These are phyloP conservation scores for Syzygium oleosum DNA, from an alignment of 345 rosid species.

Conservation along the genomic window DNA sequence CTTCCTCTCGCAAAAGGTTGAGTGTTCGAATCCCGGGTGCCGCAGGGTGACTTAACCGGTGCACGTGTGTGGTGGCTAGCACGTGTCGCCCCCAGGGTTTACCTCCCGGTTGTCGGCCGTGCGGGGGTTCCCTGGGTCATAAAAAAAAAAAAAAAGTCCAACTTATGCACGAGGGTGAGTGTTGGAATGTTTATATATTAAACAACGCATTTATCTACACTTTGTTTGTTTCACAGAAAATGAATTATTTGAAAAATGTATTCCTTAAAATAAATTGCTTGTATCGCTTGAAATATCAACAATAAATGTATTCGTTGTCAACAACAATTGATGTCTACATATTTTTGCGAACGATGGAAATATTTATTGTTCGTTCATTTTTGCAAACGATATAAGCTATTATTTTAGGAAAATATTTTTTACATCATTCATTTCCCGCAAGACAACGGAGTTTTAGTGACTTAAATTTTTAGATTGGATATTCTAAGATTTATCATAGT, in stretches of 20 bases:
- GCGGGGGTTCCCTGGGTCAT: too few relatives aligned
- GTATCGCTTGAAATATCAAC: neutral
- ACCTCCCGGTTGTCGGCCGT: too few relatives aligned
- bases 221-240: accelerated
- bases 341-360: neutral
- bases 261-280: neutral
- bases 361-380: neutral
- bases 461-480: neutral
- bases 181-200: neutral
- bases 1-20: too few relatives aligned
- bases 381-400: neutral
- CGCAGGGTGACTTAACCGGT: too few relatives aligned
- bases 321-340: neutral
- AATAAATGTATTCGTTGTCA: neutral
- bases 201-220: accelerated
- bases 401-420: neutral
- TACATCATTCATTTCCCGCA: accelerated
- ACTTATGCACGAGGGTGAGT: neutral
- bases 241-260: neutral
- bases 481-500: neutral
- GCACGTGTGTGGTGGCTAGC: too few relatives aligned
- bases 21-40: too few relatives aligned
- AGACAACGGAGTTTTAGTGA: accelerated
- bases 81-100: too few relatives aligned
- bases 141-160: too few relatives aligned